phyloP scores from a whole-genome alignment of 768 basidiomycete species.

The Mrakia blollopis region DNA sequence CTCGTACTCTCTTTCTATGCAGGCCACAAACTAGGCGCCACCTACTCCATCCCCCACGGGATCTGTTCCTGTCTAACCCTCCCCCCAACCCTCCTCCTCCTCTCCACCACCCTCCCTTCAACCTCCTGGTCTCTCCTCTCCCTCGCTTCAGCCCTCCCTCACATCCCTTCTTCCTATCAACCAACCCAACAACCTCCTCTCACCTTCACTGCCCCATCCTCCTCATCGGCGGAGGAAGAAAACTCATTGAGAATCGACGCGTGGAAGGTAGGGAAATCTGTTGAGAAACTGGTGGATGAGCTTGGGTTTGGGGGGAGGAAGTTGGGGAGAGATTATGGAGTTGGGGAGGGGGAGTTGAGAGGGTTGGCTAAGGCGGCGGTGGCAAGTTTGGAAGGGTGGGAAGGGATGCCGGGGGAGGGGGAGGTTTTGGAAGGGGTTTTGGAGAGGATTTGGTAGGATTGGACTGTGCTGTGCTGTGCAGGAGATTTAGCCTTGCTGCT shows the following conservation, averaged over 20 bases:
- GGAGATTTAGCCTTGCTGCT: too few species aligned
- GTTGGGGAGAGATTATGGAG: conserved; percentile 56
- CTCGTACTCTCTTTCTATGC: conserved; percentile 71
- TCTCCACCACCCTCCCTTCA: conserved; percentile 22
- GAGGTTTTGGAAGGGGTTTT: neutral
- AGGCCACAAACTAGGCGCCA: conserved; percentile 35
- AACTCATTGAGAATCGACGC: neutral
- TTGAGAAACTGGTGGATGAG: conserved; percentile 45
- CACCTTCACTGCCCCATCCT: neutral
- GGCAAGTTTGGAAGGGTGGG: neutral
- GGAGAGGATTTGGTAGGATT: conserved; percentile 9
- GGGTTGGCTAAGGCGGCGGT: conserved; percentile 49
- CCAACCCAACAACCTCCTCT: neutral
- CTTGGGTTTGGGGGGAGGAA: conserved; percentile 57
- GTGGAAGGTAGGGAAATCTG: neutral
- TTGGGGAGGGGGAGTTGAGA: conserved; percentile 56
- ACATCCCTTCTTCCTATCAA: conserved; percentile 18
- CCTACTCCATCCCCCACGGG: conserved; percentile 71
- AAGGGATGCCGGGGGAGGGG: neutral
- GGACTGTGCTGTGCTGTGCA: too few species aligned
- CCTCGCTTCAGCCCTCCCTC: conserved; percentile 26
- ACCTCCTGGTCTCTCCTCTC: conserved; percentile 15
- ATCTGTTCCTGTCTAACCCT: conserved; percentile 57
- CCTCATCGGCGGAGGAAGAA: too few species aligned
- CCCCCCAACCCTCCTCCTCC: conserved; percentile 24